These are phyloP conservation scores for Cladobotryum protrusum DNA, from an alignment of 2,329 filamentous ascomycete species.

Conservation along the genomic window DNA sequence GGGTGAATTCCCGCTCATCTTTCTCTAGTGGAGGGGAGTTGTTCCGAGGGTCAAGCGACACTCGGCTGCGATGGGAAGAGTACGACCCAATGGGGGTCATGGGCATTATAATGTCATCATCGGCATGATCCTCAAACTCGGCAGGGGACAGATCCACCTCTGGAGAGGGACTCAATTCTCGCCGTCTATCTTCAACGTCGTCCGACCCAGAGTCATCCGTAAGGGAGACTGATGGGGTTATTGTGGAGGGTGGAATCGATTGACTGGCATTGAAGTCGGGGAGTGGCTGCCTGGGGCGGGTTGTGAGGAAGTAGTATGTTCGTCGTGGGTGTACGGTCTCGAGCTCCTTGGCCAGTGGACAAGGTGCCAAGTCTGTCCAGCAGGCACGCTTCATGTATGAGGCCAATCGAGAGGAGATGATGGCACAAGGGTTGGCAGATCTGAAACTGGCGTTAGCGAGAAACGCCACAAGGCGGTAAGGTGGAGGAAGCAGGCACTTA, in stretches of 20 bases:
- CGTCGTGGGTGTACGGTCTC: conserved; percentile 88
- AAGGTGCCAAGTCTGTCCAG: conserved; percentile 72
- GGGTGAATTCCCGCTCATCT: conserved; percentile 94
- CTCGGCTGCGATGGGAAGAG: conserved; percentile 40
- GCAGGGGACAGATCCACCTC: conserved; percentile 87
- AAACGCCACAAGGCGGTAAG: neutral
- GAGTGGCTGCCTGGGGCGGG: conserved; percentile 75
- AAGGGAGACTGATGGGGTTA: conserved; percentile 75
- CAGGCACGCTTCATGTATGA: conserved; percentile 82
- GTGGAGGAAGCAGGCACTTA: conserved; percentile 45
- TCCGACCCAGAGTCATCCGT: conserved; percentile 52
- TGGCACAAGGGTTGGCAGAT: conserved; percentile 90
- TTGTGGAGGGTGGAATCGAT: conserved; percentile 42
- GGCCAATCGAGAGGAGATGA: conserved; percentile 87
- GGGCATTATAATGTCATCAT: conserved; percentile 54
- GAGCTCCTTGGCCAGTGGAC: conserved; percentile 87
- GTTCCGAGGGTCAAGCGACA: conserved; percentile 47
- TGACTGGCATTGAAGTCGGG: conserved; percentile 41
- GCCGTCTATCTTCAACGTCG: conserved; percentile 62
- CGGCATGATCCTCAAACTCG: conserved; percentile 71
- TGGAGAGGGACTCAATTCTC: conserved; percentile 79
- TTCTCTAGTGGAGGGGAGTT: conserved; percentile 84
- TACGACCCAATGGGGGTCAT: conserved; percentile 60
- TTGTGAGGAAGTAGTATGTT: conserved; percentile 94
- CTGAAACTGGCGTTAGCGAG: conserved; percentile 44